Conservation (phyloP, 2,329 filamentous ascomycete species). For the Coniochaeta sp. region DNA sequence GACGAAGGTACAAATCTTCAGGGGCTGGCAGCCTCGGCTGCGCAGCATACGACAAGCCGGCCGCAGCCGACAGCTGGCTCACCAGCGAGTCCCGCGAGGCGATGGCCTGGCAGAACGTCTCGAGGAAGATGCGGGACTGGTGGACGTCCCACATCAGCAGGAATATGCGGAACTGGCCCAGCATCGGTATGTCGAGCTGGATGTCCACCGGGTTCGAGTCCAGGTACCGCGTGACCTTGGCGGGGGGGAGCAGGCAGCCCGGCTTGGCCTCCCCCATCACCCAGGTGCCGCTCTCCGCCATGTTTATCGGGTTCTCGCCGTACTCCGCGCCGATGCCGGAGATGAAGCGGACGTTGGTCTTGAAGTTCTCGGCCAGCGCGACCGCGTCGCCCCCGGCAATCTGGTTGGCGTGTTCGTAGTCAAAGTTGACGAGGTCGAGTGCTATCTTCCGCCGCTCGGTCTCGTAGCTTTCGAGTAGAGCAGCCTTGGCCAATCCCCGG, state of each 20-base stretch:
- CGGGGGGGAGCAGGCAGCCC: conserved; percentile 54
- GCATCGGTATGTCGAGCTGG: conserved; percentile 69
- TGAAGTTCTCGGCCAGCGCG: conserved; percentile 56
- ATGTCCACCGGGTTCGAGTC: conserved; percentile 73
- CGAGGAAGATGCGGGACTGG: conserved; percentile 48
- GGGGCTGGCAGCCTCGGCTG: conserved; percentile 49
- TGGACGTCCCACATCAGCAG: conserved; percentile 59
- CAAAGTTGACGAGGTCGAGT: conserved; percentile 50
- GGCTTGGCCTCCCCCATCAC: conserved; percentile 42
- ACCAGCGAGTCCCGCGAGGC: conserved; percentile 45
- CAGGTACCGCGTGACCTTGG: conserved; percentile 65
- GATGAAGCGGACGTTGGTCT: conserved; percentile 60
- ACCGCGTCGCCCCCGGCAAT: conserved; percentile 49
- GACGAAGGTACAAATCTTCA: conserved; percentile 58
- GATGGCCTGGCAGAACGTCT: conserved; percentile 48
- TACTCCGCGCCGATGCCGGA: conserved; percentile 58
- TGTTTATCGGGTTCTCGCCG: conserved; percentile 42
- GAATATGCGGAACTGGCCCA: conserved; percentile 72
- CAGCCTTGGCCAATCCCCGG: conserved; percentile 45
- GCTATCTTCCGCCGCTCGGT: conserved; percentile 55
- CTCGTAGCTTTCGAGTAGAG: conserved; percentile 53
- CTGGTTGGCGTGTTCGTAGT: conserved; percentile 40
- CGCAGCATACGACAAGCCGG: conserved; percentile 52
- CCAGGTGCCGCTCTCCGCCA: conserved; percentile 28
- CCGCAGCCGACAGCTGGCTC: conserved; percentile 49